Evolutionary conservation across 2,329 filamentous ascomycete species (phyloP).

Genomic region (Cryphonectria nitschkei): DNA sequence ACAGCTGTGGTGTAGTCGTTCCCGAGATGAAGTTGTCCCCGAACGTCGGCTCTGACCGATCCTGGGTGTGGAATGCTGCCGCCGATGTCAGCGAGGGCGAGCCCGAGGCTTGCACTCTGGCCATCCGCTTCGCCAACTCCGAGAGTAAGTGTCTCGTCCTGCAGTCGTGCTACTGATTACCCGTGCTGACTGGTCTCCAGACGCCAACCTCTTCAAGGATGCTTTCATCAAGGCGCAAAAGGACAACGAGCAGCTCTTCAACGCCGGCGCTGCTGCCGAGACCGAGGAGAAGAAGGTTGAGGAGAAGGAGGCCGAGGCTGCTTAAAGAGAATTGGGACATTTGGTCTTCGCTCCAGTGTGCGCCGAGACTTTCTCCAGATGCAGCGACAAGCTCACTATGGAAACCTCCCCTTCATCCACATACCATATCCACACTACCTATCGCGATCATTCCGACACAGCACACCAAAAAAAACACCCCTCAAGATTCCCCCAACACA

Average conservation of each 20-base stretch:
- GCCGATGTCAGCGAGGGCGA: slow-evolving; percentile 98
- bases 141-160: slow-evolving; percentile 71
- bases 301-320: slow-evolving; percentile 34
- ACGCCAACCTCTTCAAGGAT: slow-evolving; percentile 97
- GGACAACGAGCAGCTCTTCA: slow-evolving; percentile 90
- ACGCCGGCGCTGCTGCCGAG: slow-evolving; percentile 38
- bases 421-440: slow-evolving; percentile 12
- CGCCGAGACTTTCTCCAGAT: background rate
- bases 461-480: slow-evolving; percentile 4
- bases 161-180: background rate
- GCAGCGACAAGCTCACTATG: background rate
- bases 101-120: slow-evolving; percentile 92
- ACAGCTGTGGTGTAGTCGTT: slow-evolving; percentile 65
- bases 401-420: background rate
- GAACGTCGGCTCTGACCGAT: slow-evolving; percentile 96
- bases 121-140: slow-evolving; percentile 96
- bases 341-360: background rate
- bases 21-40: slow-evolving; percentile 98
- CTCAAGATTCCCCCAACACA: slow-evolving; percentile 13
- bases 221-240: slow-evolving; percentile 95
- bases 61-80: slow-evolving; percentile 98
- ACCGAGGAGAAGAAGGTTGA: slow-evolving; percentile 37
- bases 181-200: slow-evolving; percentile 51
- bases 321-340: slow-evolving; percentile 2
- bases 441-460: slow-evolving; percentile 13